These are phyloP conservation scores for Sequoia sempervirens DNA, from an alignment of 75 land plant species.

Conservation along the genomic window DNA sequence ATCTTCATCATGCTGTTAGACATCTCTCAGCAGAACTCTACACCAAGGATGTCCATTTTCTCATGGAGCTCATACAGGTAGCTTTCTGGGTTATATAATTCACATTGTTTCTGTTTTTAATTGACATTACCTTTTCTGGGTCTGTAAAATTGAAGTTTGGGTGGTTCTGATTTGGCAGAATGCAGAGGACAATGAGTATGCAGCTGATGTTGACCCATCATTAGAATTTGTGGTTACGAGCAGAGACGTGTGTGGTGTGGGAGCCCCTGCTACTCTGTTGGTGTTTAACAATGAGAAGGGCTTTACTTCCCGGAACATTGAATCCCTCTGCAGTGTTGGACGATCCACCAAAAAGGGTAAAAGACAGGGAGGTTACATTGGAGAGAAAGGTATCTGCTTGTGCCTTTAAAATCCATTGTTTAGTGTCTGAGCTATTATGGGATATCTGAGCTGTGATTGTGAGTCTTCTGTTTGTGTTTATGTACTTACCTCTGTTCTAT, in stretches of 20 bases:
- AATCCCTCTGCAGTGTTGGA: slow-evolving; percentile 44
- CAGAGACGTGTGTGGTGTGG: slow-evolving; percentile 3
- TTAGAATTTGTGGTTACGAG: slow-evolving; percentile 29
- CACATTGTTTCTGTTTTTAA: too few species aligned
- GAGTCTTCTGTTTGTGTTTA: too few species aligned
- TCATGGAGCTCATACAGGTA: too few species aligned
- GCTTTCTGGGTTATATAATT: too few species aligned
- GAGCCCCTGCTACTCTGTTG: too few species aligned
- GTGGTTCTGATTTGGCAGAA: background rate
- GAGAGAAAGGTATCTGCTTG: background rate
- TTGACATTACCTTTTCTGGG: too few species aligned
- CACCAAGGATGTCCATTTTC: slow-evolving; percentile 10
- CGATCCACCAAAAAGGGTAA: slow-evolving; percentile 44
- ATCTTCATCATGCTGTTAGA: slow-evolving; percentile 49
- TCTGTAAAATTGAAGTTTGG: too few species aligned
- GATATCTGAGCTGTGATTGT: background rate
- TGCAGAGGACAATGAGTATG: slow-evolving; percentile 26
- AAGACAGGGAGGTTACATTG: slow-evolving; percentile 18
- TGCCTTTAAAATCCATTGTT: background rate
- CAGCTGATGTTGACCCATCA: background rate
- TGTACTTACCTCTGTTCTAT: too few species aligned
- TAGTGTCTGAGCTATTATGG: too few species aligned
- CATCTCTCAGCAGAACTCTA: slow-evolving; percentile 60
- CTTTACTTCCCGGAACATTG: slow-evolving; percentile 15
- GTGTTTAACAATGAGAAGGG: too few species aligned